Base-by-base conservation (phyloP, 116 monocot species). In the Papilionanthe hybrid region DNA sequence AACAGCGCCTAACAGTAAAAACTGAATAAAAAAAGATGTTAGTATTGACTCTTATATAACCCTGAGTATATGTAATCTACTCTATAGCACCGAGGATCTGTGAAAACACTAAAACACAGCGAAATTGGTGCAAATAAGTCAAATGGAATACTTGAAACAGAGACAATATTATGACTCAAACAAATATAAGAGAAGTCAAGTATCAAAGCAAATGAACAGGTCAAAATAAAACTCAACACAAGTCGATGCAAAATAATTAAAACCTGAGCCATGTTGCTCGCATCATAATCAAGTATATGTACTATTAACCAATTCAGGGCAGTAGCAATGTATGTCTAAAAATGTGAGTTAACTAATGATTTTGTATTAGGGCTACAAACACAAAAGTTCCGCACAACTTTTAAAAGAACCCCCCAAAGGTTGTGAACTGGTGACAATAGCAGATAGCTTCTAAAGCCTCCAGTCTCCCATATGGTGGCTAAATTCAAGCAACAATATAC, bases 1-100 rank as follows among this genome's bases (percentile, higher is more conserved):
- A 75, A 93, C 93, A 75, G 91, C 93, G 42, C 93, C 93, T 85
- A 93, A 75, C 60, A 93, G 72, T 65, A 93, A 56, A 87, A 87
- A 87, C 93, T 93, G 87, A 80, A 25, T 53, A 22, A 37, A 77
- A 32, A 63, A 27, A 80, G 44, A 12, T 57, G 66, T 89, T 79
- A 79, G 56, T 42, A 28, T 30, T 72, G 69, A 69, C 73, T 41
- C 71, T 41, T 17, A 9, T 11, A 41, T 71, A 6, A 5, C 6
- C 37, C 18, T 32, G 65, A 69, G 17, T 41, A 1, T 5, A 37
- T 69, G 15, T 37, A 37, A 69, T 69, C 37, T 15, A 42, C 22
- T 73, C 44, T 44, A 73, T 29, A 73, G 11, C 29, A n/a, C 42
- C n/a, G 44, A 19, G 1, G 29, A 71, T 32, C 7, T 15, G 32